Percentiles rank a stretch among this genome's conserved stretches.
These are phyloP conservation scores for Solanum paucissectum DNA, from an alignment of 257 asterid species.

Conservation along the genomic window DNA sequence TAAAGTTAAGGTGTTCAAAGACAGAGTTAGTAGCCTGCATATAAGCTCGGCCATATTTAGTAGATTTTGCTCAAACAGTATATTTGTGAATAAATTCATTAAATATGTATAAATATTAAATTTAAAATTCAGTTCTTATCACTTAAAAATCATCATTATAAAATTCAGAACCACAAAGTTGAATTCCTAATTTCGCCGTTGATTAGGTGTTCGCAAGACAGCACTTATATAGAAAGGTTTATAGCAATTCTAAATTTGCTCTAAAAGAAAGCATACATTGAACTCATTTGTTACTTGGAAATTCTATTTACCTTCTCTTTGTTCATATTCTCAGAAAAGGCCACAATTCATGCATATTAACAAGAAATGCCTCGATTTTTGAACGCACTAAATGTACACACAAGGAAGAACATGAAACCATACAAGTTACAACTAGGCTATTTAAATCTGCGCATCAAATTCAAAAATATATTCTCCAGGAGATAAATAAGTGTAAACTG, in stretches of 20 bases:
- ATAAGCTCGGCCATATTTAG: fast-evolving
- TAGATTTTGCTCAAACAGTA: not conserved
- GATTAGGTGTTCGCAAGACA: not conserved
- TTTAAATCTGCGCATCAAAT: not conserved
- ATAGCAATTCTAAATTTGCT: not conserved
- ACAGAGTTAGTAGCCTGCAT: fast-evolving
- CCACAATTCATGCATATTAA: not conserved
- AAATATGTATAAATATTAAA: too few relatives aligned
- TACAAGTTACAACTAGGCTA: not conserved
- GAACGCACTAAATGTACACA: not conserved
- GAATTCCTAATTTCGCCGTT: too few relatives aligned
- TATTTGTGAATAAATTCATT: not conserved
- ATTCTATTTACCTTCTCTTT: not conserved
- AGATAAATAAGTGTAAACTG: not conserved
- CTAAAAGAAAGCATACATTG: not conserved
- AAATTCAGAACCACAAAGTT: too few relatives aligned
- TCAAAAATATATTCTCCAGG: not conserved
- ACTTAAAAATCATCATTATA: too few relatives aligned
- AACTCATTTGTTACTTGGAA: not conserved
- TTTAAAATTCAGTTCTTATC: fast-evolving
- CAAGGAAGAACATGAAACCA: not conserved
- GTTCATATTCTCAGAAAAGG: not conserved
- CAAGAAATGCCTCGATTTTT: not conserved
- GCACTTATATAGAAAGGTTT: not conserved
- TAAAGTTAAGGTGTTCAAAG: not conserved